Conservation (phyloP, 2,329 filamentous ascomycete species). For the Diaporthe longicolla region DNA sequence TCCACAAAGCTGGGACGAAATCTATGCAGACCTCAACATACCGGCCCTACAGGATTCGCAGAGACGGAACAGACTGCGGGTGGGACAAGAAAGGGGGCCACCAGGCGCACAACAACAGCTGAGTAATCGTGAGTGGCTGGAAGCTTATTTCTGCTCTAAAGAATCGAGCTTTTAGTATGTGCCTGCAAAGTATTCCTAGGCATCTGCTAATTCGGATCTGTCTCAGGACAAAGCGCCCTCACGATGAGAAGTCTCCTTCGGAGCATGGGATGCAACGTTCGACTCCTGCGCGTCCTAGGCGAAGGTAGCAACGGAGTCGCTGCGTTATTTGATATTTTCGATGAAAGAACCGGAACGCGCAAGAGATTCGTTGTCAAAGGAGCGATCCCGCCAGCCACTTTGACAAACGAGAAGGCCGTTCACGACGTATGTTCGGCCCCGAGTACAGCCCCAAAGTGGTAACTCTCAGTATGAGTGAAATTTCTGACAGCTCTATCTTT, state of each 20-base stretch:
- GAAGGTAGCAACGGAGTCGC: background rate
- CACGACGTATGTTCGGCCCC: background rate
- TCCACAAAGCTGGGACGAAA: background rate
- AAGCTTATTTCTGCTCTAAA: too few species aligned
- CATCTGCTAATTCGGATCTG: background rate
- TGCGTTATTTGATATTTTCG: background rate
- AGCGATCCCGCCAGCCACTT: background rate
- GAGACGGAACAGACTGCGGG: constrained; percentile 3
- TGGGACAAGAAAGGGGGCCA: constrained; percentile 1
- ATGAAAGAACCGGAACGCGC: background rate
- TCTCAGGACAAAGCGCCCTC: background rate
- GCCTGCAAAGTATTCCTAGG: too few species aligned
- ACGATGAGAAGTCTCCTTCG: constrained; percentile 5
- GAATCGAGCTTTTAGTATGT: too few species aligned
- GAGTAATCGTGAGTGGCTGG: background rate
- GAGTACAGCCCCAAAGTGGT: background rate
- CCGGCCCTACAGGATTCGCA: background rate
- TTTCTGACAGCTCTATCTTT: background rate
- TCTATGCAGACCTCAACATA: constrained; percentile 11
- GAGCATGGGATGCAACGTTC: constrained; percentile 4
- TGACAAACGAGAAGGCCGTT: background rate
- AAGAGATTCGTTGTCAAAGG: constrained; percentile 8
- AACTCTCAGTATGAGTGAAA: background rate
- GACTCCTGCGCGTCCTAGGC: constrained; percentile 2
- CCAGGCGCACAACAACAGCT: background rate